phyloP scores from a whole-genome alignment of 768 basidiomycete species.

The Macrolepiota albuminosa region DNA sequence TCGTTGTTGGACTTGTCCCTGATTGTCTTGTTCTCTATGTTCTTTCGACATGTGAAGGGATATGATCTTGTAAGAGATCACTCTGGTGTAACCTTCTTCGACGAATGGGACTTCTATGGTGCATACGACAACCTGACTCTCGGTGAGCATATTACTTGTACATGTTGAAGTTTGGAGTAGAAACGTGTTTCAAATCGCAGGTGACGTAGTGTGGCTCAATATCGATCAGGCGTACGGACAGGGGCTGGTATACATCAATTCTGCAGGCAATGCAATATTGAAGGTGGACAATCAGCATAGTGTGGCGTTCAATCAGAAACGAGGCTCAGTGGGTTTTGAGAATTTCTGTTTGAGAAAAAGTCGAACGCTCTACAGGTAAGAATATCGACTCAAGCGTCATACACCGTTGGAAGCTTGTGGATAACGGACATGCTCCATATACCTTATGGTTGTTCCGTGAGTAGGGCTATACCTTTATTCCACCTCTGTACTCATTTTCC shows the following conservation, averaged over 20 bases:
- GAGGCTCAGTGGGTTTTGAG: constrained; percentile 49
- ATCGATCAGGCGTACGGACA: constrained; percentile 39
- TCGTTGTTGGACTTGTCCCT: neutral
- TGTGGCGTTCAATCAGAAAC: constrained; percentile 44
- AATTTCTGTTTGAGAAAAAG: neutral
- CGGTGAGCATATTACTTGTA: constrained; percentile 14
- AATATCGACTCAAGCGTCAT: constrained; percentile 38
- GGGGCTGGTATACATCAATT: constrained; percentile 55
- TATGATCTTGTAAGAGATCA: constrained; percentile 34
- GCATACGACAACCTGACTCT: constrained; percentile 42
- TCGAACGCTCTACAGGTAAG: constrained; percentile 29
- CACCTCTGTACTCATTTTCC: neutral
- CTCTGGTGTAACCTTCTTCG: constrained; percentile 47
- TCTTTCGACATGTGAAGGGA: neutral
- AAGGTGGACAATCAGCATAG: constrained; percentile 68
- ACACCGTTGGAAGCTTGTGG: constrained; percentile 38
- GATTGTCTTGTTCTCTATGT: constrained; percentile 2
- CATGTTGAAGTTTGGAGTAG: neutral
- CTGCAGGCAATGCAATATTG: constrained; percentile 60
- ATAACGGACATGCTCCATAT: constrained; percentile 43
- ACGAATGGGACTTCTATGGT: constrained; percentile 52
- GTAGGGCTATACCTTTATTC: constrained; percentile 10
- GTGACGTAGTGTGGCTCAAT: constrained; percentile 60
- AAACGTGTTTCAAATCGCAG: constrained; percentile 25
- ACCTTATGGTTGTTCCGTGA: constrained; percentile 48